Percentiles rank a stretch among this genome's conserved stretches.
Conservation (phyloP, 78 protist genomes). For the Chrysochromulina parva region DNA sequence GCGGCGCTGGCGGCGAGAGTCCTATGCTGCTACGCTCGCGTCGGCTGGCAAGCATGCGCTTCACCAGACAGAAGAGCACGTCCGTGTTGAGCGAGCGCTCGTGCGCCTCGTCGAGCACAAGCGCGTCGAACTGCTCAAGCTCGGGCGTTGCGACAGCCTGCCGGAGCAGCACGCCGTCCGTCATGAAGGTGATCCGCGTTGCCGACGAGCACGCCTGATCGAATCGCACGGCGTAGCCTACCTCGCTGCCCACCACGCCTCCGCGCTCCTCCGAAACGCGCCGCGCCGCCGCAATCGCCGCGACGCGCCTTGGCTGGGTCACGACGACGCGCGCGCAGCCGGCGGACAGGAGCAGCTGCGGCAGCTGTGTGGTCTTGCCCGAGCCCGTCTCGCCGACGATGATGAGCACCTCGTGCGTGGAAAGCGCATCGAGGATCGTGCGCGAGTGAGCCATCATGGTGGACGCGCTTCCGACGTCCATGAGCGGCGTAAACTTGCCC, state of each 20-base stretch:
- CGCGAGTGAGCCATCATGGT: too few relatives aligned
- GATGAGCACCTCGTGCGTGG: conserved; percentile 29
- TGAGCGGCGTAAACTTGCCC: too few relatives aligned
- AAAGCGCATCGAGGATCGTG: conserved; percentile 20
- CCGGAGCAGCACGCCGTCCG: conserved; percentile 78
- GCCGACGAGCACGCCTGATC: conserved; percentile 38
- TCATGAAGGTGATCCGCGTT: conserved; percentile 48
- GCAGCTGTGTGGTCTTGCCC: conserved; percentile 87
- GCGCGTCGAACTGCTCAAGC: background rate
- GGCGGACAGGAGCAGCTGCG: conserved; percentile 21
- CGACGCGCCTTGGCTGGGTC: conserved; percentile 80
- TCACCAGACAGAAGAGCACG: conserved; percentile 82
- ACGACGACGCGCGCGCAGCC: background rate
- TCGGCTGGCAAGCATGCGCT: background rate
- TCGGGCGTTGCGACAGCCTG: conserved; percentile 47
- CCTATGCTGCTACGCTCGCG: background rate
- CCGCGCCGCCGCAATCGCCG: conserved; percentile 81
- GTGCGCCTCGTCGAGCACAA: conserved; percentile 71
- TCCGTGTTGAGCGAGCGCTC: conserved; percentile 97
- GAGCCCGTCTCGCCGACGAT: conserved; percentile 88
- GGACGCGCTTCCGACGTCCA: too few relatives aligned
- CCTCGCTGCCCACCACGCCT: conserved; percentile 71
- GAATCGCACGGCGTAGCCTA: conserved; percentile 78
- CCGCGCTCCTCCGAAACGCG: conserved; percentile 84
- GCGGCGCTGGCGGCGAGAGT: background rate